These are phyloP conservation scores for Eucalyptus marginata DNA, from an alignment of 345 rosid genomes.

Conservation along the genomic window DNA sequence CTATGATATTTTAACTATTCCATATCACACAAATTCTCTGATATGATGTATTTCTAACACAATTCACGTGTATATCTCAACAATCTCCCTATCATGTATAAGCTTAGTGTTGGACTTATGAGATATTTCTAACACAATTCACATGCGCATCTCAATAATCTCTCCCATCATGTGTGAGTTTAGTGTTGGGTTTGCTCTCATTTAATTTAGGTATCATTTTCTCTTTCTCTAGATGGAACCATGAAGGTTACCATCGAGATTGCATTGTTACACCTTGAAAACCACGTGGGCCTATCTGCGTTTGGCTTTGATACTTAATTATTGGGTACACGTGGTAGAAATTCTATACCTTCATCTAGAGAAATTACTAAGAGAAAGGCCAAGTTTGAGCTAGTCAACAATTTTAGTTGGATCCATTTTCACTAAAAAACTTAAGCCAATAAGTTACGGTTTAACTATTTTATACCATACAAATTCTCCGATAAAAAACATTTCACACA, in stretches of 20 bases:
- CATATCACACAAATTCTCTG: rapidly evolving
- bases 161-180: neutral
- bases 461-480: too few species aligned
- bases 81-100: neutral
- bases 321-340: too few species aligned
- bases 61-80: neutral
- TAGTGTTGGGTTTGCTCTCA: neutral
- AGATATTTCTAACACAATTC: neutral
- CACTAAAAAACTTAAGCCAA: too few species aligned
- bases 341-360: too few species aligned
- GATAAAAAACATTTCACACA: too few species aligned
- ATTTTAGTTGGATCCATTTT: too few species aligned
- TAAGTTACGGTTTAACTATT: too few species aligned
- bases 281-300: neutral
- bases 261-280: neutral
- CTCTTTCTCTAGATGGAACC: neutral
- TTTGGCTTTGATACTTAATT: too few species aligned
- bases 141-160: neutral
- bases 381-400: too few species aligned
- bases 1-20: neutral
- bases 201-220: neutral
- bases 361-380: too few species aligned
- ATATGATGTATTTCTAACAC: neutral
- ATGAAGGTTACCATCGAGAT: neutral
- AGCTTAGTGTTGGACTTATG: neutral